These are phyloP conservation scores for Pythium inflatum DNA, from an alignment of 352 stramenopile genomes.

Conservation along the genomic window DNA sequence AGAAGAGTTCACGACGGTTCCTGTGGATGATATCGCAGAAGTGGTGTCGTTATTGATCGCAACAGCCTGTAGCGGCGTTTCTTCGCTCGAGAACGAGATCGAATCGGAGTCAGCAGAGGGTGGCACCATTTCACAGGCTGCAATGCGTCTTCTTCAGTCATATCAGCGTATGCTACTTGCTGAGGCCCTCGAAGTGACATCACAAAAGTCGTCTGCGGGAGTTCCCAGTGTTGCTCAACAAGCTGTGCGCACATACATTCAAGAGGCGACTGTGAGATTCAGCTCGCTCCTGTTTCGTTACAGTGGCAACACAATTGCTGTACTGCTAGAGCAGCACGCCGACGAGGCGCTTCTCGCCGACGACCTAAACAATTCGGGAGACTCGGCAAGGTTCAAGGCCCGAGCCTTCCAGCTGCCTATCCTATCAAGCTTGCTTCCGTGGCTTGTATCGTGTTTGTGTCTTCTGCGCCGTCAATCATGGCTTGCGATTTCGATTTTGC, in stretches of 20 bases:
- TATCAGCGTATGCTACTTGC: conserved; percentile 82
- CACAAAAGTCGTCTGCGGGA: conserved; percentile 28
- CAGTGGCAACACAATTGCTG: conserved; percentile 57
- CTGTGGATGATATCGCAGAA: conserved; percentile 37
- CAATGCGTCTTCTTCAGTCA: conserved; percentile 63
- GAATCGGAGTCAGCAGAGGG: not conserved
- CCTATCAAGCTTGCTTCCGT: conserved; percentile 70
- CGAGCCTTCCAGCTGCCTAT: conserved; percentile 42
- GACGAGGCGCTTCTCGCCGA: conserved; percentile 34
- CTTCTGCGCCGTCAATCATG: conserved; percentile 81
- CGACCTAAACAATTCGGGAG: not conserved
- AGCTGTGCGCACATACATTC: conserved; percentile 48
- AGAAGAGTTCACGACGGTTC: conserved; percentile 6
- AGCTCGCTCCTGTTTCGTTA: conserved; percentile 65
- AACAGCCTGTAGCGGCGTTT: conserved; percentile 20
- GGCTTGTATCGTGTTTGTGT: conserved; percentile 80
- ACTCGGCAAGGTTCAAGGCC: conserved; percentile 3
- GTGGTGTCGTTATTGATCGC: conserved; percentile 32
- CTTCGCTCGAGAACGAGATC: not conserved
- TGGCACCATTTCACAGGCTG: conserved; percentile 38
- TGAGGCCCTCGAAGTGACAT: conserved; percentile 72
- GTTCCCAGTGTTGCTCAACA: not conserved
- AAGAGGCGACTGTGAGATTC: conserved; percentile 73
- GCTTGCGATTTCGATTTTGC: conserved; percentile 73
- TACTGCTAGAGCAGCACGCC: conserved; percentile 49